Evolutionary conservation across 2,329 filamentous ascomycete genomes (phyloP).

Genomic region (Aspergillus quadrilineatus): DNA sequence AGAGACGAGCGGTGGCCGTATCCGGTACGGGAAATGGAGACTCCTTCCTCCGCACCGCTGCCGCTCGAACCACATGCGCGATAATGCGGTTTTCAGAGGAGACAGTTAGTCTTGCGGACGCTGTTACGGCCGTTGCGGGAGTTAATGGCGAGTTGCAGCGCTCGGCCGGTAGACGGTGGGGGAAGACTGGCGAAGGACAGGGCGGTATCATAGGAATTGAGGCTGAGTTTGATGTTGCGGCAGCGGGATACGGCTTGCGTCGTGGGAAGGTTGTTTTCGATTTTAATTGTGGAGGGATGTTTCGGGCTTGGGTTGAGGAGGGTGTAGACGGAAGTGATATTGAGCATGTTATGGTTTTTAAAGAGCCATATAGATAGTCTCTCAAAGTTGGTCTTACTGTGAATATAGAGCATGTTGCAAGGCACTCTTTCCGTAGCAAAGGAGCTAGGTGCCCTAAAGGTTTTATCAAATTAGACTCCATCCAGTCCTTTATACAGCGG

Average conservation of each 20-base stretch:
- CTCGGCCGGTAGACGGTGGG: conserved; percentile 73
- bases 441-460: neutral
- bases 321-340: conserved; percentile 30
- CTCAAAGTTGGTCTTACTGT: neutral
- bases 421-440: too few relatives aligned
- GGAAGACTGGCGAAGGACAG: conserved; percentile 71
- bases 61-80: conserved; percentile 69
- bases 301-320: conserved; percentile 66
- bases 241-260: conserved; percentile 42
- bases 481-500: conserved; percentile 42
- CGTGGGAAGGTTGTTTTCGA: conserved; percentile 65
- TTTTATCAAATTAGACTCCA: conserved; percentile 48
- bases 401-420: neutral
- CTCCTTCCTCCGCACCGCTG: conserved; percentile 72
- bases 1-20: conserved; percentile 53
- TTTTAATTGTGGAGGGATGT: conserved; percentile 87
- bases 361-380: conserved; percentile 34
- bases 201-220: conserved; percentile 78
- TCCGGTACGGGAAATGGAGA: conserved; percentile 88
- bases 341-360: conserved; percentile 47
- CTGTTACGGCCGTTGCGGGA: conserved; percentile 67
- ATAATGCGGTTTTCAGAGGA: conserved; percentile 63
- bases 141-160: conserved; percentile 69
- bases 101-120: conserved; percentile 52
- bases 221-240: conserved; percentile 59